A percentile compares a stretch with the other conserved stretches of the same genome.
Evolutionary conservation across 768 basidiomycete genomes (phyloP).

Genomic region (Cyclocybe aegerita): DNA sequence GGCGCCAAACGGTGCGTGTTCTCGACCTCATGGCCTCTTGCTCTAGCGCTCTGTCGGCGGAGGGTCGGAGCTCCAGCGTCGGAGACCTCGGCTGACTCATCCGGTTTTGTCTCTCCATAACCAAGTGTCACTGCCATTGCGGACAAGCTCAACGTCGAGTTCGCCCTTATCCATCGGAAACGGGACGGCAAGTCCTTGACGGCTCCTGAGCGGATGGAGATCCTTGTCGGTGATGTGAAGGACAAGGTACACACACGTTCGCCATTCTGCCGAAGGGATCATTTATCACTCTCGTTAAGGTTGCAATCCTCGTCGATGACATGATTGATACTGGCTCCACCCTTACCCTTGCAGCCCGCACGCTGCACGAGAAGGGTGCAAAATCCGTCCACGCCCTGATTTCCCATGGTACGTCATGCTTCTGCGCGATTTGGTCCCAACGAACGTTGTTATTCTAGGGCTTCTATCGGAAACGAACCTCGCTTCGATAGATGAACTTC

Average conservation of each 20-base stretch:
- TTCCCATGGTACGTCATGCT: conserved; percentile 73
- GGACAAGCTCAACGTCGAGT: conserved; percentile 93
- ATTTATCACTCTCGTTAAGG: conserved; percentile 37
- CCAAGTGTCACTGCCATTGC: conserved; percentile 89
- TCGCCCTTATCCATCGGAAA: conserved; percentile 93
- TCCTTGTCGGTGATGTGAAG: conserved; percentile 91
- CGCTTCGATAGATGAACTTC: conserved; percentile 63
- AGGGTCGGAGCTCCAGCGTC: conserved; percentile 2
- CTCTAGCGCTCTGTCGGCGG: neutral
- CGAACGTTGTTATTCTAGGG: conserved; percentile 41
- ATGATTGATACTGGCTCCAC: conserved; percentile 97
- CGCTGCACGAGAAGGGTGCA: conserved; percentile 89
- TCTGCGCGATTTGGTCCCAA: conserved; percentile 2
- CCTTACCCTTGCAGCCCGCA: conserved; percentile 78
- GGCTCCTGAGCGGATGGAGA: conserved; percentile 82
- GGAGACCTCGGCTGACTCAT: conserved; percentile 10
- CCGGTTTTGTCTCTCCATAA: conserved; percentile 3
- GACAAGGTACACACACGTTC: conserved; percentile 61
- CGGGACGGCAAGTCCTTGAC: conserved; percentile 66
- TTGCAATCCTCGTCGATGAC: conserved; percentile 95
- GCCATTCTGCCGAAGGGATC: neutral
- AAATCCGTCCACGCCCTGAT: conserved; percentile 84
- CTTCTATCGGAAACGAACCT: conserved; percentile 79
- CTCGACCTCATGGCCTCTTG: neutral
- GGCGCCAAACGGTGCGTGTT: conserved; percentile 90